Evolutionary conservation across 2,329 filamentous ascomycete genomes (phyloP).

Genomic region (Fusarium sp.): DNA sequence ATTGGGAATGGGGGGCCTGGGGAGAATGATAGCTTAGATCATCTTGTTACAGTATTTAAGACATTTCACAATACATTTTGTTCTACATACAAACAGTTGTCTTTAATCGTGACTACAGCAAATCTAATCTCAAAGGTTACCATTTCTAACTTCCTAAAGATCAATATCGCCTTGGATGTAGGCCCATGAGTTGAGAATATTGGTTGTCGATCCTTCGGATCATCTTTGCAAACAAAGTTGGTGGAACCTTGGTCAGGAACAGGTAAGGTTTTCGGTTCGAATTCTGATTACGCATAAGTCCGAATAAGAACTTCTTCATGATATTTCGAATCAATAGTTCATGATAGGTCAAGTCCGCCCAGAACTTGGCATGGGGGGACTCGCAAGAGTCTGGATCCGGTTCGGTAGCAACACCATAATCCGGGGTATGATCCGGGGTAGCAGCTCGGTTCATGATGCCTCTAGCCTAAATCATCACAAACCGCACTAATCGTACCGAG

Average conservation of each 20-base stretch:
- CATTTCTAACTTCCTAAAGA: not conserved
- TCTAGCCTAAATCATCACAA: constrained; percentile 20
- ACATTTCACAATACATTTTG: not conserved
- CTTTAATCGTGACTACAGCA: rapidly evolving
- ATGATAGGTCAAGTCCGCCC: constrained; percentile 3
- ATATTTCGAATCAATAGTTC: not conserved
- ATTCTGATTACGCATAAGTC: not conserved
- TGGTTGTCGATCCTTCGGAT: too few species aligned
- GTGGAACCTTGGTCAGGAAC: too few species aligned
- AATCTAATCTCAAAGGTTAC: not conserved
- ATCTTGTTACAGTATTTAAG: constrained; percentile 1
- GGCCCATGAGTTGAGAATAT: not conserved
- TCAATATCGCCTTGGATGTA: not conserved
- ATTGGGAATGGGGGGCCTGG: not conserved
- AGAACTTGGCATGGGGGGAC: constrained; percentile 10
- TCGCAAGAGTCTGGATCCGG: constrained; percentile 19
- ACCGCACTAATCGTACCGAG: constrained; percentile 5
- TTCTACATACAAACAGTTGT: not conserved
- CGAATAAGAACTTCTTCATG: not conserved
- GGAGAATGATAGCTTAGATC: not conserved
- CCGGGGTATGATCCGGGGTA: constrained; percentile 23
- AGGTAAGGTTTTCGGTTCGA: not conserved
- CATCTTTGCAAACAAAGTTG: not conserved
- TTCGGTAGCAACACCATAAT: constrained; percentile 22
- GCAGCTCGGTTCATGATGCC: constrained; percentile 24